A percentile compares a stretch with the other conserved stretches of the same genome.
phyloP scores from a whole-genome alignment of 106 monocot species.

The Allium fistulosum region DNA sequence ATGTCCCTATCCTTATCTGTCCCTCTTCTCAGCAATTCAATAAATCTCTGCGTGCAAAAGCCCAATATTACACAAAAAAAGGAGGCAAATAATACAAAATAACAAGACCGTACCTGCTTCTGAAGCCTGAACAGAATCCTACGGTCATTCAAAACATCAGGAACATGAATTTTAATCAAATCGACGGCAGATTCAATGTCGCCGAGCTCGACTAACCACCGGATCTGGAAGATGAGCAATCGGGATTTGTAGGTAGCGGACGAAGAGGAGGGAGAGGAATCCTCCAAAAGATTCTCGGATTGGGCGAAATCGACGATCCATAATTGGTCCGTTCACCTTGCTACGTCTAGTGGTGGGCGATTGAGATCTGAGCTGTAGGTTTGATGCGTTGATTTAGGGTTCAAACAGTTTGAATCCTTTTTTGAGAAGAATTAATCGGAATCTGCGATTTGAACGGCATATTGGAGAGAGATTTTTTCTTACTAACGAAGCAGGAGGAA shows the following conservation, averaged over 20 bases:
- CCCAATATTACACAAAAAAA: not conserved
- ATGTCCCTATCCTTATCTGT: constrained; percentile 52
- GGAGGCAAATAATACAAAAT: not conserved
- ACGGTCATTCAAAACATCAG: constrained; percentile 63
- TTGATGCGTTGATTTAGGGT: too few species aligned
- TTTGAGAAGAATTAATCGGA: too few species aligned
- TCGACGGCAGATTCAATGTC: constrained; percentile 61
- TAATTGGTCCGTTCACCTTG: too few species aligned
- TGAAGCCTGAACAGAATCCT: constrained; percentile 86
- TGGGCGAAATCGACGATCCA: constrained; percentile 68
- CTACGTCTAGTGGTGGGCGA: too few species aligned
- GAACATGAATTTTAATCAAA: constrained; percentile 45
- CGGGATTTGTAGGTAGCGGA: constrained; percentile 42
- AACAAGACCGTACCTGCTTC: constrained; percentile 52
- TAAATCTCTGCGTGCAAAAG: constrained; percentile 51
- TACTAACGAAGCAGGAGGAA: too few species aligned
- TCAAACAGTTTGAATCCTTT: too few species aligned
- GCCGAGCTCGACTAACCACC: constrained; percentile 52
- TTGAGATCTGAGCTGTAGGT: too few species aligned
- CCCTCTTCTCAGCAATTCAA: constrained; percentile 80
- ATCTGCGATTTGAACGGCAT: too few species aligned
- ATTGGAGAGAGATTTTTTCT: too few species aligned
- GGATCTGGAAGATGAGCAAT: constrained; percentile 64
- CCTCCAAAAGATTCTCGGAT: constrained; percentile 72
- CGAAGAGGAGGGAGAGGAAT: constrained; percentile 1